Evolutionary conservation across 2,329 filamentous ascomycete genomes (phyloP).

Genomic region (Paradendryphiella salina): DNA sequence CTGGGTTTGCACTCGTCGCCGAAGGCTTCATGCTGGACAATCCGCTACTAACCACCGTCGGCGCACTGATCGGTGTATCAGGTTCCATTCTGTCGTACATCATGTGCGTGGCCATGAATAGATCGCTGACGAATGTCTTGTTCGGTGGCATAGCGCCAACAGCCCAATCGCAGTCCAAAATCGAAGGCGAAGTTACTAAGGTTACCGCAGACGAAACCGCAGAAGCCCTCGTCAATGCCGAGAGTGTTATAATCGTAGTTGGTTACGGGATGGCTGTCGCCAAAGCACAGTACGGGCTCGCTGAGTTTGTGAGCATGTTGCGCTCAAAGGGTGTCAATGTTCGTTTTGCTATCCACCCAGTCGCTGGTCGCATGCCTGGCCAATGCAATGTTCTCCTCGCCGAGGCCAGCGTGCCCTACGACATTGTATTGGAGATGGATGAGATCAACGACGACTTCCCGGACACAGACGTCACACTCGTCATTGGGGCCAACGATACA

Average conservation of each 20-base stretch:
- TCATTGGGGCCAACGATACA: constrained; percentile 91
- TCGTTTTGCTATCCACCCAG: constrained; percentile 86
- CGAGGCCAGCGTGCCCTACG: constrained; percentile 85
- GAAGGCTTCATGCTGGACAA: constrained; percentile 94
- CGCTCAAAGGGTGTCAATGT: constrained; percentile 78
- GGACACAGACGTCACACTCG: constrained; percentile 82
- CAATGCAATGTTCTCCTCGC: constrained; percentile 91
- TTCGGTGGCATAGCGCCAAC: constrained; percentile 78
- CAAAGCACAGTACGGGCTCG: constrained; percentile 89
- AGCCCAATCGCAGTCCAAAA: constrained; percentile 67
- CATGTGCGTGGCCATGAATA: constrained; percentile 84
- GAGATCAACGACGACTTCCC: constrained; percentile 92
- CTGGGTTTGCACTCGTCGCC: constrained; percentile 84
- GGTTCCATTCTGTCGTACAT: constrained; percentile 76
- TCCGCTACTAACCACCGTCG: constrained; percentile 79
- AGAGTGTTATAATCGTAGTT: constrained; percentile 86
- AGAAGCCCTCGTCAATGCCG: constrained; percentile 72
- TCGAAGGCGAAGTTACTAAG: constrained; percentile 77
- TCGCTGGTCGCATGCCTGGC: constrained; percentile 88
- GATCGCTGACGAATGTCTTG: constrained; percentile 83
- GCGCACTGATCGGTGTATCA: constrained; percentile 83
- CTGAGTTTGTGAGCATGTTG: constrained; percentile 75
- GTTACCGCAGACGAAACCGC: constrained; percentile 80
- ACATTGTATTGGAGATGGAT: constrained; percentile 93
- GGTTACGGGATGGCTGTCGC: constrained; percentile 95